Base-by-base conservation (phyloP, 1,284 basidiomycete genomes). In the Meripilus lineatus region DNA sequence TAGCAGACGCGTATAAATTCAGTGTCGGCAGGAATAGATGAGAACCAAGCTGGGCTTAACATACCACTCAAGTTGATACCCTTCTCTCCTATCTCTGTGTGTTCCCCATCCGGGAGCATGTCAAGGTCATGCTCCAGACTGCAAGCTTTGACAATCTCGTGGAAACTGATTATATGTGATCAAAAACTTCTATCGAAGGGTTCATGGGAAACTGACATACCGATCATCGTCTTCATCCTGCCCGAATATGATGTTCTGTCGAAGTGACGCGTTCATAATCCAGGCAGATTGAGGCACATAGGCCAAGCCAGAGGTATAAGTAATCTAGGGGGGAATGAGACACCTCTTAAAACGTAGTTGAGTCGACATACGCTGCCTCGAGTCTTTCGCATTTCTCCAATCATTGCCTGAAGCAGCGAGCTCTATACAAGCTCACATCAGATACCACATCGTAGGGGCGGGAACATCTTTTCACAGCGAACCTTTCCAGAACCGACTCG, bases 41-140 rank as follows among this genome's bases (percentile, higher is more conserved):
- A 38, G 18, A 15, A 26, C 14, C 10, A 11, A 22, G 18, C 17
- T 33, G 17, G 21, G 10, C 25, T 25, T 13, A 2, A 54, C 64
- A 34, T 49, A 68, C 78, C 75, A 47, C 75, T 81, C 42, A 84
- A 60, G 56, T 78, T 88, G 43, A 87, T 79, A 4, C 90, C 90
- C 52, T 85, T 81, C 64, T 93, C 91, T 21, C 91, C 91, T 23
- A 94, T 88, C 61, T 93, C 86, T 1, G 88, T 91, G 41, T 70
- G 57, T 51, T 84, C 82, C 3, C 81, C 79, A 41, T 83, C 62
- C 1, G 81, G 77, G 14, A 89, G 64, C 55, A 85, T 72, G 34
- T 74, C 72, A 2, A 89, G 64, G 58, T 89, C 86, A 39, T 76
- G 79, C 48, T 77, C 72, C 32, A 89, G 63, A 37, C 69, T 70